A percentile compares a stretch with the other conserved stretches of the same genome.
Evolutionary conservation across 176 grass and related monocot genomes (phyloP).

Genomic region (Aegilops speltoides): DNA sequence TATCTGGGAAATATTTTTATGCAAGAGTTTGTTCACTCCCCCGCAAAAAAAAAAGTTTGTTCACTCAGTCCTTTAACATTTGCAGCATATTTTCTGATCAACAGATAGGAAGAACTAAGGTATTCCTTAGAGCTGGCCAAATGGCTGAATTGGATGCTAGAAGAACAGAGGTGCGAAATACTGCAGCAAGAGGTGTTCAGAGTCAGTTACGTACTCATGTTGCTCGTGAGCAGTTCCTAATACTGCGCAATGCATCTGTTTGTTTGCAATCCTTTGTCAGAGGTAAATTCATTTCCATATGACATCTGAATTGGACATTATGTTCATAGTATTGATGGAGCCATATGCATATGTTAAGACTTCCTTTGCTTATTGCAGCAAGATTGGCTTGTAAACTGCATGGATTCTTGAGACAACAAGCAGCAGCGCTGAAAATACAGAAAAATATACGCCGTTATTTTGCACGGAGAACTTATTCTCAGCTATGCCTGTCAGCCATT

Average conservation of each 20-base stretch:
- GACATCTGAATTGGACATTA: constrained; percentile 2
- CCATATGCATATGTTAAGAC: constrained; percentile 40
- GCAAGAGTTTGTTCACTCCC: neutral
- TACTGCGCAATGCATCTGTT: constrained; percentile 49
- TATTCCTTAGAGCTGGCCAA: constrained; percentile 96
- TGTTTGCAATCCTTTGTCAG: constrained; percentile 70
- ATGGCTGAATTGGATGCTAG: constrained; percentile 98
- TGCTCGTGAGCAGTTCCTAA: constrained; percentile 76
- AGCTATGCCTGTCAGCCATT: constrained; percentile 51
- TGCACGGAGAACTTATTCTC: constrained; percentile 67
- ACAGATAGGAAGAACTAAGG: constrained; percentile 95
- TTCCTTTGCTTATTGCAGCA: constrained; percentile 50
- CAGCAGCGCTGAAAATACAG: constrained; percentile 86
- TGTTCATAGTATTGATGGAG: constrained; percentile 12
- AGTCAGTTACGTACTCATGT: constrained; percentile 78
- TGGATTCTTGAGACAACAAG: constrained; percentile 65
- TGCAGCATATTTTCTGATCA: constrained; percentile 27
- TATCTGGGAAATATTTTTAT: constrained; percentile 17
- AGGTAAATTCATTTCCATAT: constrained; percentile 51
- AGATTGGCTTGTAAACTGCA: constrained; percentile 71
- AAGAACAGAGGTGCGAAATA: constrained; percentile 85
- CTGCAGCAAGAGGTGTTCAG: constrained; percentile 75
- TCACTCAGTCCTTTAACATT: constrained; percentile 12
- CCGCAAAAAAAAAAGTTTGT: neutral
- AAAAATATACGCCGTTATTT: constrained; percentile 68